phyloP scores from a whole-genome alignment of 2,329 filamentous ascomycete species.

The Aspergillus fructus region DNA sequence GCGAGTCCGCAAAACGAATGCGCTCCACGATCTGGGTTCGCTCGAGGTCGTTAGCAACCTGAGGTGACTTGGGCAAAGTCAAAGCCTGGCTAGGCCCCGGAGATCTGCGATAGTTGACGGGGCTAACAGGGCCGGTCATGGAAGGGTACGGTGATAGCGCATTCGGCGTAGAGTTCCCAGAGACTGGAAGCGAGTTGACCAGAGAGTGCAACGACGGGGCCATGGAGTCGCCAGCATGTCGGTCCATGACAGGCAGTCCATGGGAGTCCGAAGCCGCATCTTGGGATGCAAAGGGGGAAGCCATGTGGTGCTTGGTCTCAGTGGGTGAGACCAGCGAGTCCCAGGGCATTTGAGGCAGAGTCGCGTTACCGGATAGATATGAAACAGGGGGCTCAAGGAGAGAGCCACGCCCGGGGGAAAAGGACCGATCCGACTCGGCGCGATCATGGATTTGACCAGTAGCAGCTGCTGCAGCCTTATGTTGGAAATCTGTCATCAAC shows the following conservation, averaged over 20 bases:
- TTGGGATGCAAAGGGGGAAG: slow-evolving; percentile 64
- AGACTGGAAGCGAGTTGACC: slow-evolving; percentile 68
- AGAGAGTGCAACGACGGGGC: slow-evolving; percentile 69
- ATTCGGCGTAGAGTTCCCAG: slow-evolving; percentile 67
- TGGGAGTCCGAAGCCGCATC: slow-evolving; percentile 58
- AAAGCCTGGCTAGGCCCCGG: slow-evolving; percentile 66
- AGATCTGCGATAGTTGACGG: slow-evolving; percentile 68
- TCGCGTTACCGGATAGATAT: slow-evolving; percentile 76
- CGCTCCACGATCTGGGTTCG: slow-evolving; percentile 82
- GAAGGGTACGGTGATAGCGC: slow-evolving; percentile 71
- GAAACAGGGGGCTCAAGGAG: slow-evolving; percentile 76
- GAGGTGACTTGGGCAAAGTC: slow-evolving; percentile 70
- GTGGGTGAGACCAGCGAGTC: slow-evolving; percentile 76
- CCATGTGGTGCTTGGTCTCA: slow-evolving; percentile 67
- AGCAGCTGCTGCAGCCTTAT: slow-evolving; percentile 77
- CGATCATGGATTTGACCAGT: slow-evolving; percentile 51
- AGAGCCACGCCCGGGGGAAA: slow-evolving; percentile 68
- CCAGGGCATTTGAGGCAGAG: slow-evolving; percentile 86
- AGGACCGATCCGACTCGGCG: slow-evolving; percentile 58
- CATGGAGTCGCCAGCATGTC: slow-evolving; percentile 60
- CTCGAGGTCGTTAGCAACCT: slow-evolving; percentile 81
- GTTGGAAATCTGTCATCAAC: slow-evolving; percentile 97
- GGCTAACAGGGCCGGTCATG: slow-evolving; percentile 66
- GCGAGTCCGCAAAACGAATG: slow-evolving; percentile 75
- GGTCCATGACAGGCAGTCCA: slow-evolving; percentile 68